A percentile compares a stretch with the other conserved stretches of the same genome.
Conservation (phyloP, 441 rosid genomes). For the Pelargonium myrrhifolium region DNA sequence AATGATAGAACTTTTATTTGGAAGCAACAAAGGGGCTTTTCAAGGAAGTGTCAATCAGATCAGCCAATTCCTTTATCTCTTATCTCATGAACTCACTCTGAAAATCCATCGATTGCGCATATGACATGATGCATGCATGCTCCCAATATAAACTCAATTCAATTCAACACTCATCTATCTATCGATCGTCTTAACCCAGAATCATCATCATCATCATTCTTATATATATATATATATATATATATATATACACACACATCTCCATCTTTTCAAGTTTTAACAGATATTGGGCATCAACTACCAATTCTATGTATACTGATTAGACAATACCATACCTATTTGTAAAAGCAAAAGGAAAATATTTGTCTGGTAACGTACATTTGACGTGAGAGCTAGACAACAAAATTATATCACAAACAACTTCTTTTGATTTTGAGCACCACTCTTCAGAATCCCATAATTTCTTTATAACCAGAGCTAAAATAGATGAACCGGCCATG, state of each 20-base stretch:
- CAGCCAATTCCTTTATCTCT: neutral
- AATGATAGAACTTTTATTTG: too few relatives aligned
- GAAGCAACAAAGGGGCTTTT: too few relatives aligned
- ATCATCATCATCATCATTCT: neutral
- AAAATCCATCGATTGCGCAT: neutral
- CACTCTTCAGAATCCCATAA: too few relatives aligned
- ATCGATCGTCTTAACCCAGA: neutral
- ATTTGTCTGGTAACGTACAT: too few relatives aligned
- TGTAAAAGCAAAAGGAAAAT: too few relatives aligned
- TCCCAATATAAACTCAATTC: neutral
- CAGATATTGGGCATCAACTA: neutral
- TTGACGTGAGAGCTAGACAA: too few relatives aligned
- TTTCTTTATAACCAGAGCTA: too few relatives aligned
- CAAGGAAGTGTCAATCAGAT: too few relatives aligned
- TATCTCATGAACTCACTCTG: neutral
- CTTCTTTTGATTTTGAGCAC: too few relatives aligned
- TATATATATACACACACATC: neutral
- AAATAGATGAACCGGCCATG: too few relatives aligned
- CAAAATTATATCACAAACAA: too few relatives aligned
- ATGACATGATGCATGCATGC: conserved; percentile 3
- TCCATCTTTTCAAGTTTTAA: neutral
- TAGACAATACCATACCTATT: neutral
- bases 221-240: neutral
- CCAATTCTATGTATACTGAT: neutral
- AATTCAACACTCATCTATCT: too few relatives aligned